Conservation (phyloP, 2,329 filamentous ascomycete species). For the Cladosporium sp. region DNA sequence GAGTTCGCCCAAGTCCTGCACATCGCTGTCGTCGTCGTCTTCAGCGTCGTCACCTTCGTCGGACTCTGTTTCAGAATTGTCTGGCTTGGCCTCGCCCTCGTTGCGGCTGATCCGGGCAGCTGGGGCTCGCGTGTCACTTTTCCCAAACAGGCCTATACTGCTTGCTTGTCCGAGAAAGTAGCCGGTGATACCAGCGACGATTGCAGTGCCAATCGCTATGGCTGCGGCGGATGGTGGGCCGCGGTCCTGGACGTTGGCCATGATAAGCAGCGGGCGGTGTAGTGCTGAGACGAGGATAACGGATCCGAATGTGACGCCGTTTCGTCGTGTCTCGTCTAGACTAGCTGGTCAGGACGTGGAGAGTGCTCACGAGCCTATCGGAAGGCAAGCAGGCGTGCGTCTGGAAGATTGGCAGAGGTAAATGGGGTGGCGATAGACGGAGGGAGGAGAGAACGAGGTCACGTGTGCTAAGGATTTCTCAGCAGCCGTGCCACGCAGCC, state of each 20-base stretch:
- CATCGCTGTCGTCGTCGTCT: slow-evolving; percentile 35
- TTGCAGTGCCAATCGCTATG: slow-evolving; percentile 67
- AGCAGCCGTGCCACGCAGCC: neutral
- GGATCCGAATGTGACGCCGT: neutral
- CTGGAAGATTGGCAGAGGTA: slow-evolving; percentile 10
- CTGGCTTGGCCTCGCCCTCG: slow-evolving; percentile 26
- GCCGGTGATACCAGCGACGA: slow-evolving; percentile 70
- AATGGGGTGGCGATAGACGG: neutral
- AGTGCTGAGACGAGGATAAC: neutral
- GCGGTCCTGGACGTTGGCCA: slow-evolving; percentile 27
- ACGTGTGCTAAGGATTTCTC: neutral
- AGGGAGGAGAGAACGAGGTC: neutral
- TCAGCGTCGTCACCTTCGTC: slow-evolving; percentile 35
- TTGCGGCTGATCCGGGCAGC: slow-evolving; percentile 7
- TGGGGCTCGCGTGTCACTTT: slow-evolving; percentile 30
- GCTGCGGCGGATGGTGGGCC: slow-evolving; percentile 51
- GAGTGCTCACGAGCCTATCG: neutral
- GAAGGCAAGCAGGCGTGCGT: neutral
- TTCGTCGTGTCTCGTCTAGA: neutral
- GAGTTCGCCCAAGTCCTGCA: slow-evolving; percentile 42
- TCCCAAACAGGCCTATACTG: slow-evolving; percentile 69
- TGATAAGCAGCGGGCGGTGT: slow-evolving; percentile 14
- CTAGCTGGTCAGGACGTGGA: neutral
- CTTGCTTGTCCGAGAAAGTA: slow-evolving; percentile 66
- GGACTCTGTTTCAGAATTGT: slow-evolving; percentile 20